Base-by-base conservation (phyloP, 1,284 basidiomycete species). In the Quambalaria eucalypti region DNA sequence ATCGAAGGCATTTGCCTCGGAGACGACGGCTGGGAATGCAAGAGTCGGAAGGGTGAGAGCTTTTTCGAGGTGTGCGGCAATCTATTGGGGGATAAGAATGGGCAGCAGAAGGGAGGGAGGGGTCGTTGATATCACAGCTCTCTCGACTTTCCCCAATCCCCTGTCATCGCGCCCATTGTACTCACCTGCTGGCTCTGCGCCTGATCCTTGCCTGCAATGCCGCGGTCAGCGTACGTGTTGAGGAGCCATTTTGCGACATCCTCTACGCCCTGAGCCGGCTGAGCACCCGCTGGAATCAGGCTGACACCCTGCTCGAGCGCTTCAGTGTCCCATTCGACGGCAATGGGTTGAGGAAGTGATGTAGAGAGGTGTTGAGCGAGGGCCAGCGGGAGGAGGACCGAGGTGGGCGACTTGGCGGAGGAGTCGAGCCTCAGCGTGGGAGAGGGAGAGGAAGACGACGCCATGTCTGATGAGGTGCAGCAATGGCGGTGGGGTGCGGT, bases 1-100 rank as follows among this genome's bases (percentile, higher is more conserved):
- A 56, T 75, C 71, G 21, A 75, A 62, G 44, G 60, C 64, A 53
- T 75, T 68, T 23, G 67, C 67, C 8, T 54, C 29, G n/a, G n/a
- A 28, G 25, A 19, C 28, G 26, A 29, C 54, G 9, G 53, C 29
- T 12, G 52, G 25, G 55, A 54, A 54, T 16, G 42, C 14, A 7
- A 54, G 26, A 12, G 23, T 33, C 9, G 54, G 30, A 7, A 56
- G 50, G 16, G 50, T n/a, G 23, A 29, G 21, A 4, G 52, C 52
- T n/a, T 28, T 36, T 5, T 31, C 25, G 4, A 55, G 12, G 19
- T 55, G 28, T 6, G 2, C 12, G 7, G 36, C 16, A n/a, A 38
- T 42, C n/a, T n/a, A n/a, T n/a, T n/a, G n/a, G n/a, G n/a, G n/a
- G n/a, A n/a, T n/a, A n/a, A n/a, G 21, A 36, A 25, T 23, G 21